Base-by-base conservation (phyloP, 73 alveolate genomes). In the Tetrahymena elliotti region DNA sequence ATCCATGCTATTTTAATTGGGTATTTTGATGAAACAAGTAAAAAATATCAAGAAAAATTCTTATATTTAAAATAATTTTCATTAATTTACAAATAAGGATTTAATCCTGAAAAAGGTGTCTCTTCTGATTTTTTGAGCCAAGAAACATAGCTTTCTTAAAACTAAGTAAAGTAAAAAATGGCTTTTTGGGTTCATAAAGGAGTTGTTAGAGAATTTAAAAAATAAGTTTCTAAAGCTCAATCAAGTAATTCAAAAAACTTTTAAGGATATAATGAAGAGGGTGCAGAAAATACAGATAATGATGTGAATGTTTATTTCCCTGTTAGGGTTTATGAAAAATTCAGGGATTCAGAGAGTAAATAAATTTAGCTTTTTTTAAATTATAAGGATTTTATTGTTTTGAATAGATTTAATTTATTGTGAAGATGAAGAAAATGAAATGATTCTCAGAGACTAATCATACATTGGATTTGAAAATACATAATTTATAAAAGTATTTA, bases 111-210 rank as follows among this genome's bases (percentile, higher is more conserved):
- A 31, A 83, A 94, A 33, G 94, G 94, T 12, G 68, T 94, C 11
- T 84, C 93, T 3, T 40, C 93, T 94, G 94, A 83, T 84, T 52
- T 54, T 9, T 35, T 94, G 27, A 38, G 93, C 11, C 83, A 94
- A 94, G 83, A 84, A 84, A 53, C 93, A 22, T 36, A 94, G 37
- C 38, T 94, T 83, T 84, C 52, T 20, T 94, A 84, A 84, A 94
- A 84, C 13, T 94, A 94, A 84, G 93, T 94, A 40, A 94, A 88
- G 36, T 36, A 94, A 35, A 94, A 94, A 92, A 94, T 94, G 93
- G 39, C 93, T 39, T 94, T 84, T 39, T 94, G 96, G 96, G 53
- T 94, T 22, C 52, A 94, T 33, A 94, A 94, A 88, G 96, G 96
- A 84, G 96, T 94, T 11, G 52, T 94, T 0, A 94, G 83, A 88